These are phyloP conservation scores for Keithomyces neogunnii DNA, from an alignment of 2,329 filamentous ascomycete species.

Conservation along the genomic window DNA sequence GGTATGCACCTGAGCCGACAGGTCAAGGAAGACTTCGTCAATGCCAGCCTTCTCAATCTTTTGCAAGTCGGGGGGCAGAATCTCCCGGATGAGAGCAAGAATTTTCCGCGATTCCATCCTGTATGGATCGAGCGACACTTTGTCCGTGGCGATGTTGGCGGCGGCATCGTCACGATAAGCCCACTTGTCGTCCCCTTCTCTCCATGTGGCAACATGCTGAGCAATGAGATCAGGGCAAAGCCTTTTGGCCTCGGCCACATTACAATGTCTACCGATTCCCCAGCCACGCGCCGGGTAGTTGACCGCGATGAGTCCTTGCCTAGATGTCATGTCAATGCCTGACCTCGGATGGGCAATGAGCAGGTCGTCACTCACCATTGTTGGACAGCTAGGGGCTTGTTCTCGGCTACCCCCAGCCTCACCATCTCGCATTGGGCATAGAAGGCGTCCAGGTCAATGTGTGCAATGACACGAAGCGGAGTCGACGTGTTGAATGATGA, in stretches of 20 bases:
- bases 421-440: constrained; percentile 97
- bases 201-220: constrained; percentile 93
- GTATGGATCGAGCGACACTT: constrained; percentile 92
- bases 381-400: constrained; percentile 81
- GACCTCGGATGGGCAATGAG: neutral
- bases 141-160: constrained; percentile 75
- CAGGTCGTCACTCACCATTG: constrained; percentile 57
- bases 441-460: constrained; percentile 95
- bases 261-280: constrained; percentile 73
- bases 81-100: constrained; percentile 66
- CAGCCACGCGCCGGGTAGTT: constrained; percentile 86
- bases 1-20: constrained; percentile 75
- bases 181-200: constrained; percentile 87
- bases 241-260: constrained; percentile 72
- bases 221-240: constrained; percentile 75
- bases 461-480: constrained; percentile 78
- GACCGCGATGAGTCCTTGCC: constrained; percentile 88
- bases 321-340: constrained; percentile 18
- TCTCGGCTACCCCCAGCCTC: constrained; percentile 63
- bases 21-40: constrained; percentile 90
- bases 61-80: constrained; percentile 56
- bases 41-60: constrained; percentile 88
- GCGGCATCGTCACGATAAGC: constrained; percentile 78
- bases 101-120: constrained; percentile 78
- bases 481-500: constrained; percentile 61